Base-by-base conservation (phyloP, 352 stramenopile species). In the Pythium catenulatum region DNA sequence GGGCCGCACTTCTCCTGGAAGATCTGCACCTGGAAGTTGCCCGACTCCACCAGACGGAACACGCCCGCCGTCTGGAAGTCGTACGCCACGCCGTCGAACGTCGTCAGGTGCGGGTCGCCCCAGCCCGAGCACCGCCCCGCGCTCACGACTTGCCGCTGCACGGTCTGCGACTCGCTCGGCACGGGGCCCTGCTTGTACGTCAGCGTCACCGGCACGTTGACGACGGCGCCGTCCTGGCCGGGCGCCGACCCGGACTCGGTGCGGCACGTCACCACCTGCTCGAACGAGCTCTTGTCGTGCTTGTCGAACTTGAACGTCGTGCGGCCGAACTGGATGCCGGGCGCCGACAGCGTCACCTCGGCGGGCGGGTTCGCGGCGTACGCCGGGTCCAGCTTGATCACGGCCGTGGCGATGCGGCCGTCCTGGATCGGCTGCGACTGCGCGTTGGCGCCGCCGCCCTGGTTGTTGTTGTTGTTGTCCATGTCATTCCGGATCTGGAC, bases 71-170 rank as follows among this genome's bases (percentile, higher is more conserved):
- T 69, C 32, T 86, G 72, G 50, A 91, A 90, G 48, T 91, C 87
- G 58, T 84, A 91, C 14, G 30, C 30, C 7, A 86, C 80, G 39
- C 78, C 74, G 23, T 91, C 87, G 39, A 91, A 75, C 14, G 83
- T 90, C 21, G 61, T 87, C 39, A 90, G 43, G 74, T 91, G 87
- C 52, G 87, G 87, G 48, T 91, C 87, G 13, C 87, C 87, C 58
- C 56, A 56, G 45, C 50, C 83, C 19, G 73, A 79, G 48, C 86
- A 79, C 15, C 69, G 56, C 4, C 78, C 77, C 1, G 74, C 69
- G 43, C 45, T 68, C 25, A 80, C 4, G 30, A 87, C 37, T 5
- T 87, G 52, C 0, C 82, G 82, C 82, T 89, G 79, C 50, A 91
- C 9, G 48, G 54, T 37, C 43, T 72, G 68, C 37, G n/a, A 59